Evolutionary conservation across 1,284 basidiomycete species (phyloP).

Genomic region (Mycocalia duriaeana): DNA sequence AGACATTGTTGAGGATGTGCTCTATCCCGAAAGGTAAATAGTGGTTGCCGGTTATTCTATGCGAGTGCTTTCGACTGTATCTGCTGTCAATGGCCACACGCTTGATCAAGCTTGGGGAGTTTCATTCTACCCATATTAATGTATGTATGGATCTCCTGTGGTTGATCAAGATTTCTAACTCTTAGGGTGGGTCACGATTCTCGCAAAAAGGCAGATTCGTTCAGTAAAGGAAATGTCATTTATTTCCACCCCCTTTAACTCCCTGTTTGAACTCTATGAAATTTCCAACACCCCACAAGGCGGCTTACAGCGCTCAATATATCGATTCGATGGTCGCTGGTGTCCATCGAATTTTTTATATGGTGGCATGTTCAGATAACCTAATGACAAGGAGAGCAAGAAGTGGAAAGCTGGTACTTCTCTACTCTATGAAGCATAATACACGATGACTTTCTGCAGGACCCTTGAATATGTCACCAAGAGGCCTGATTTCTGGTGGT

Average conservation of each 20-base stretch:
- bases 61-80: constrained; percentile 85
- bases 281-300: constrained; percentile 70
- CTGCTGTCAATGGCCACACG: constrained; percentile 98
- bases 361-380: constrained; percentile 98
- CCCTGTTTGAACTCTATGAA: constrained; percentile 96
- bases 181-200: constrained; percentile 76
- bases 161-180: constrained; percentile 6
- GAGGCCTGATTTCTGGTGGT: no score
- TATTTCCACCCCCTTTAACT: constrained; percentile 87
- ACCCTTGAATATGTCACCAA: no score
- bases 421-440: no score
- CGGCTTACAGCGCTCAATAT: constrained; percentile 90
- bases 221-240: constrained; percentile 97
- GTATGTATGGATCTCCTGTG: constrained; percentile 35
- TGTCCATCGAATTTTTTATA: constrained; percentile 96
- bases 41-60: constrained; percentile 97
- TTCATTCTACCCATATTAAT: constrained; percentile 99
- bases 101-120: constrained; percentile 91
- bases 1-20: constrained; percentile 82
- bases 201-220: constrained; percentile 99
- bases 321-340: constrained; percentile 99
- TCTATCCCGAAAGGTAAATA: constrained; percentile 95
- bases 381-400: constrained; percentile 97
- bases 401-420: no score
- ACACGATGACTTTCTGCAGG: no score